These are phyloP conservation scores for Suillus cothurnatus DNA, from an alignment of 768 basidiomycete species.

Conservation along the genomic window DNA sequence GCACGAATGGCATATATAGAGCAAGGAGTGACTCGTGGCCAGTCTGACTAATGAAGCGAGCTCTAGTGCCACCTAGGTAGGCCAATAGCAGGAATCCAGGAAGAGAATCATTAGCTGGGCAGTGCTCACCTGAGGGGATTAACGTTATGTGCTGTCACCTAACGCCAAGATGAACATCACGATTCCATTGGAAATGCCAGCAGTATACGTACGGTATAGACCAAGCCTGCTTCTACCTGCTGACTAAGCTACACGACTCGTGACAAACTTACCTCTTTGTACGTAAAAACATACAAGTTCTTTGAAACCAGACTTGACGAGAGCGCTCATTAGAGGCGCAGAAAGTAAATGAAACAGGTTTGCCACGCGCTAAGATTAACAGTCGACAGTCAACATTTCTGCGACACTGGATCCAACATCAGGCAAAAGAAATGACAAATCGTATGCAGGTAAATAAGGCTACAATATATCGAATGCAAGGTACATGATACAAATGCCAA, in stretches of 20 bases:
- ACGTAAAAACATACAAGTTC: not conserved
- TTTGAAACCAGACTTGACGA: not conserved
- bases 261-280: no score
- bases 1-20: not conserved
- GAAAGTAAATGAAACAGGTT: not conserved
- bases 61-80: not conserved
- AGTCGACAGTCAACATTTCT: not conserved
- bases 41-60: not conserved
- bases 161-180: not conserved
- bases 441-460: not conserved
- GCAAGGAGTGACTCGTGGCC: not conserved
- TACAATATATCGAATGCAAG: conserved; percentile 2
- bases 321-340: not conserved
- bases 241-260: not conserved
- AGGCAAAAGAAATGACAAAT: not conserved
- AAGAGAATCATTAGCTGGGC: no score
- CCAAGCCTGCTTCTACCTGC: not conserved
- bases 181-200: no score
- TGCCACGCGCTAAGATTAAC: not conserved
- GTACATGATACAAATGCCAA: conserved; percentile 1
- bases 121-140: no score
- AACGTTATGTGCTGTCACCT: not conserved
- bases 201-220: no score
- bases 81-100: not conserved
- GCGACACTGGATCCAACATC: not conserved